phyloP scores from a whole-genome alignment of 805 yeast species.

The Metschnikowia cubensis region DNA sequence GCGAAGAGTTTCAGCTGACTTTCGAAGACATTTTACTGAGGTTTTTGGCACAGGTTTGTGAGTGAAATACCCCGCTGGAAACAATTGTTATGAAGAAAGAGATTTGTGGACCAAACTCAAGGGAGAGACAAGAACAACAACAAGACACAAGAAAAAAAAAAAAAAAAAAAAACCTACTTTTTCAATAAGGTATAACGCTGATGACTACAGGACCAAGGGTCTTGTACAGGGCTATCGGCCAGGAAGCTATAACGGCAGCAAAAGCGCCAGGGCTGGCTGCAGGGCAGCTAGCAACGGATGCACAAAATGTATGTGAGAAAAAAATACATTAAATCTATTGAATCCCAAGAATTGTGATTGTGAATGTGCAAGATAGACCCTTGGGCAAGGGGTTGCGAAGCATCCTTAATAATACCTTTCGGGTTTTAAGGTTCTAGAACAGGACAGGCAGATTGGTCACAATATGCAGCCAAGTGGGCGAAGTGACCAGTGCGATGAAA shows the following conservation, averaged over 20 bases:
- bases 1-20: neutral
- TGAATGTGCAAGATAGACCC: neutral
- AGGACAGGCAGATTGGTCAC: neutral
- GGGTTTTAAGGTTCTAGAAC: neutral
- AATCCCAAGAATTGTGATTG: neutral
- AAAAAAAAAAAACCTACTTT: neutral
- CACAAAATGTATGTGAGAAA: neutral
- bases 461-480: neutral
- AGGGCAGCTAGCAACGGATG: neutral
- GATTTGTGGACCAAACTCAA: too few relatives aligned
- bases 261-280: neutral
- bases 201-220: neutral
- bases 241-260: neutral
- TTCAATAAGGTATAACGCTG: neutral
- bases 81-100: neutral
- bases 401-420: neutral
- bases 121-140: neutral
- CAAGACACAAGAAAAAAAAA: too few relatives aligned
- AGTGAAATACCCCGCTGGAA: neutral
- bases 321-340: neutral
- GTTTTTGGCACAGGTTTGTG: neutral
- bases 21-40: neutral
- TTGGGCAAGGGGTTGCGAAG: neutral
- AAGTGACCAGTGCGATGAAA: neutral
- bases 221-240: neutral